phyloP scores from a whole-genome alignment of 1,139 yeast genomes.

The Nakaseomyces glabratus region DNA sequence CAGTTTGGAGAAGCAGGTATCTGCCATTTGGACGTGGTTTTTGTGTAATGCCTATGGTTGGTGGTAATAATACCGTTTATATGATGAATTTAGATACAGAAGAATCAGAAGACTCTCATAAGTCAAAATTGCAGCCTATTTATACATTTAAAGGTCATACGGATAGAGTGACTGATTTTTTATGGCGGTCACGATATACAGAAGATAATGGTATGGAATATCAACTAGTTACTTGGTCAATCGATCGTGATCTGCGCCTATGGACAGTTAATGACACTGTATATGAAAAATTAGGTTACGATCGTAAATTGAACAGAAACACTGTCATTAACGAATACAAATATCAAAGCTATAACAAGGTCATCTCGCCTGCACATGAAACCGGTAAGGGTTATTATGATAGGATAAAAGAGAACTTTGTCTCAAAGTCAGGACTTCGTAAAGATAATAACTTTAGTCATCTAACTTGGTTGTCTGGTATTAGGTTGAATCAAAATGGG shows the following conservation, averaged over 20 bases:
- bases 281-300: conserved; percentile 51
- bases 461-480: conserved; percentile 90
- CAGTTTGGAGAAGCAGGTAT: conserved; percentile 80
- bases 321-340: conserved; percentile 38
- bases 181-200: conserved; percentile 66
- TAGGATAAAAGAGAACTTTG: conserved; percentile 32
- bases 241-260: conserved; percentile 72
- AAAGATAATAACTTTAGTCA: conserved; percentile 46
- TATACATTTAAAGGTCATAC: conserved; percentile 70
- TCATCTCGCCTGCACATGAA: conserved; percentile 33
- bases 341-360: conserved; percentile 43
- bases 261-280: conserved; percentile 67
- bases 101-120: conserved; percentile 29
- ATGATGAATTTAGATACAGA: conserved; percentile 43
- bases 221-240: conserved; percentile 90
- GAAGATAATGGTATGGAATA: conserved; percentile 63
- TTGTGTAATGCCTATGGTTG: conserved; percentile 83
- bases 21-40: conserved; percentile 90
- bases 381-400: conserved; percentile 17
- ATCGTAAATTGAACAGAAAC: conserved; percentile 34
- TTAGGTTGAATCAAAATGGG: conserved; percentile 40
- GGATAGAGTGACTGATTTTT: conserved; percentile 76
- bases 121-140: conserved; percentile 44
- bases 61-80: conserved; percentile 71
- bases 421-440: conserved; percentile 32